phyloP scores from a whole-genome alignment of 306 rosid species.

The Vachellia collinsii region DNA sequence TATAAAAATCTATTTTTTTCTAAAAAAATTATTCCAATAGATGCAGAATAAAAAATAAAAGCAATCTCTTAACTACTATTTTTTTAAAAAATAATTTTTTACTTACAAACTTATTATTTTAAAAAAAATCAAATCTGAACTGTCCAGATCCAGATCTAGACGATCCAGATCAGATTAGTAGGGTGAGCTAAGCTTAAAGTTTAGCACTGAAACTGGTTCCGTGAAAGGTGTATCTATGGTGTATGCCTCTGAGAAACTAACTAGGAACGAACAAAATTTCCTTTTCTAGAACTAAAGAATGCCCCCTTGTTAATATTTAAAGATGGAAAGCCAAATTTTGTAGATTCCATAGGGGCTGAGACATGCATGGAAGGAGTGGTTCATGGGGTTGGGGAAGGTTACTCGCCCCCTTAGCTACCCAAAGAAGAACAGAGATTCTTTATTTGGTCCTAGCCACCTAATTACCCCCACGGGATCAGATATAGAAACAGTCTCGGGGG shows the following conservation, averaged over 20 bases:
- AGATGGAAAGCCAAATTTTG: conserved; percentile 6
- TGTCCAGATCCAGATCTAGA: no score
- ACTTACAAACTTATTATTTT: no score
- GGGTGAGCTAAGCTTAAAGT: no score
- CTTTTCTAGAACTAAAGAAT: conserved; percentile 39
- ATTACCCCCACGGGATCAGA: conserved; percentile 49
- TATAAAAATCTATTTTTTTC: no score
- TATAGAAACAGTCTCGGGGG: conserved; percentile 35
- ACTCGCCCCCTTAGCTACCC: conserved; percentile 51
- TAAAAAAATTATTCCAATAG: no score
- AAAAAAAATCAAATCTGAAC: no score
- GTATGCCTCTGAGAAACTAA: conserved; percentile 21
- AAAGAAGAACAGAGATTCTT: conserved; percentile 53
- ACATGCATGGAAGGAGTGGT: conserved; percentile 54
- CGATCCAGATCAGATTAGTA: no score
- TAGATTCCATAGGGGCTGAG: conserved; percentile 44
- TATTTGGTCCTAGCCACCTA: conserved; percentile 25
- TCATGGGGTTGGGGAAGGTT: conserved; percentile 65
- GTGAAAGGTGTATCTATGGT: no score
- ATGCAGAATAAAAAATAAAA: no score
- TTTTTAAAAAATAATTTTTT: no score
- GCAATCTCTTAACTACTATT: no score
- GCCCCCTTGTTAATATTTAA: neutral
- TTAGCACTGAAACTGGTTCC: no score
- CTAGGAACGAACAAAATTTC: conserved; percentile 37